Conservation (phyloP, 2,329 filamentous ascomycete genomes). For the Dothideomycetidae sp. region DNA sequence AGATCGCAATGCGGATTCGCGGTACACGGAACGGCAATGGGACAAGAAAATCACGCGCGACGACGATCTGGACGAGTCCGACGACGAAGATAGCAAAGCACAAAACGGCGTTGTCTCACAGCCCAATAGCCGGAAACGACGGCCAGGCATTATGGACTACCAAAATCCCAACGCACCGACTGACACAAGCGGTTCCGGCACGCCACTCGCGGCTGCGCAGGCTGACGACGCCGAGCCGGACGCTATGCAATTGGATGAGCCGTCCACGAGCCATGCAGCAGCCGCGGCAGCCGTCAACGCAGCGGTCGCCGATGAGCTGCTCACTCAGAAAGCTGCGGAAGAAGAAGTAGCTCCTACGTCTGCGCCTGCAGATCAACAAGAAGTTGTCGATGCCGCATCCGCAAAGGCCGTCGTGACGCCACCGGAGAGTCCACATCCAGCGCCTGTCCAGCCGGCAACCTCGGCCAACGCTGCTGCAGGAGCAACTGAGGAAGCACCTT, state of each 20-base stretch:
- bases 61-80: constrained; percentile 74
- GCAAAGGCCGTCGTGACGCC: constrained; percentile 10
- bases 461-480: neutral
- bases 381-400: constrained; percentile 3
- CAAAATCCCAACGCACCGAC: constrained; percentile 40
- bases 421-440: constrained; percentile 5
- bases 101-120: constrained; percentile 56
- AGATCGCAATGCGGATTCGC: constrained; percentile 73
- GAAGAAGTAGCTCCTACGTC: constrained; percentile 7
- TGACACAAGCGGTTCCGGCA: constrained; percentile 33
- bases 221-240: constrained; percentile 1
- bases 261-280: constrained; percentile 5
- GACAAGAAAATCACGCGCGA: constrained; percentile 60
- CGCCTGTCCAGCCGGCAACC: constrained; percentile 1
- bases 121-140: constrained; percentile 24
- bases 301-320: constrained; percentile 14
- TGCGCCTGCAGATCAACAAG: constrained; percentile 5
- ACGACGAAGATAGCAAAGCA: constrained; percentile 68
- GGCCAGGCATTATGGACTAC: constrained; percentile 48
- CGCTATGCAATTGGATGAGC: constrained; percentile 17
- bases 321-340: constrained; percentile 16
- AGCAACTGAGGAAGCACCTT: neutral
- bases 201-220: constrained; percentile 7
- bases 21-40: constrained; percentile 67
- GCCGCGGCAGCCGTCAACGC: constrained; percentile 14